phyloP scores from a whole-genome alignment of 495 filamentous ascomycete genomes.

The Penicilliopsis zonata region DNA sequence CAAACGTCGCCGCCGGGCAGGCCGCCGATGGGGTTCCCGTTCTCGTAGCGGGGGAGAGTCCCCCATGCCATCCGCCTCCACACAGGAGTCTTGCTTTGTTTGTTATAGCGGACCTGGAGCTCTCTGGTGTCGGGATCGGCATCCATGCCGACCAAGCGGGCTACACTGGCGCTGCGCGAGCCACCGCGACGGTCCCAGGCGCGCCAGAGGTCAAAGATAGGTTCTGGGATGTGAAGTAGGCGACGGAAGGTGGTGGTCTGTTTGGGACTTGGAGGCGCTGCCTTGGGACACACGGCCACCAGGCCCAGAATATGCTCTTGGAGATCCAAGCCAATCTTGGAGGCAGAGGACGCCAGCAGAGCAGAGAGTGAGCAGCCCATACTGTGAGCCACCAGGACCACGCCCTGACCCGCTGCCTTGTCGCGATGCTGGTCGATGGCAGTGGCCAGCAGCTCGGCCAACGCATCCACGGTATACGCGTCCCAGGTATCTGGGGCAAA shows the following conservation, averaged over 20 bases:
- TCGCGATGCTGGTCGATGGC: conserved; percentile 64
- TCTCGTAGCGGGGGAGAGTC: conserved; percentile 41
- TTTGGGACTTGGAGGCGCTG: conserved; percentile 44
- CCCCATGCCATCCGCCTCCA: conserved; percentile 80
- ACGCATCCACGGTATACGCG: conserved; percentile 64
- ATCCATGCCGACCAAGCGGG: conserved; percentile 60
- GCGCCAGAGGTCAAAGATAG: conserved; percentile 67
- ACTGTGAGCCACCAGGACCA: conserved; percentile 78
- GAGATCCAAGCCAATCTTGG: conserved; percentile 30
- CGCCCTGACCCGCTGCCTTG: conserved; percentile 50
- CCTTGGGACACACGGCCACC: conserved; percentile 67
- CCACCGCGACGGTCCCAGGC: conserved; percentile 76
- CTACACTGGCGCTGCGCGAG: conserved; percentile 61
- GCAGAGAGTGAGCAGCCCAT: conserved; percentile 75
- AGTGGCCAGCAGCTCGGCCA: conserved; percentile 59
- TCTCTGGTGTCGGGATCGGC: conserved; percentile 65
- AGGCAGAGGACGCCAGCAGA: conserved; percentile 54
- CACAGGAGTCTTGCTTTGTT: conserved; percentile 66
- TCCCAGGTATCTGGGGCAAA: conserved; percentile 62
- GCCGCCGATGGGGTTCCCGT: conserved; percentile 41
- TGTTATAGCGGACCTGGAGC: conserved; percentile 74
- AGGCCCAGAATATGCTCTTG: conserved; percentile 60
- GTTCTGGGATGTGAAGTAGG: conserved; percentile 52
- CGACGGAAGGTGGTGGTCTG: conserved; percentile 39
- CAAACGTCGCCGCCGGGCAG: conserved; percentile 61